Evolutionary conservation across 768 basidiomycete species (phyloP), one percentile per base, ranked within the genome.

Genomic region (Calocybe cyanea): DNA sequence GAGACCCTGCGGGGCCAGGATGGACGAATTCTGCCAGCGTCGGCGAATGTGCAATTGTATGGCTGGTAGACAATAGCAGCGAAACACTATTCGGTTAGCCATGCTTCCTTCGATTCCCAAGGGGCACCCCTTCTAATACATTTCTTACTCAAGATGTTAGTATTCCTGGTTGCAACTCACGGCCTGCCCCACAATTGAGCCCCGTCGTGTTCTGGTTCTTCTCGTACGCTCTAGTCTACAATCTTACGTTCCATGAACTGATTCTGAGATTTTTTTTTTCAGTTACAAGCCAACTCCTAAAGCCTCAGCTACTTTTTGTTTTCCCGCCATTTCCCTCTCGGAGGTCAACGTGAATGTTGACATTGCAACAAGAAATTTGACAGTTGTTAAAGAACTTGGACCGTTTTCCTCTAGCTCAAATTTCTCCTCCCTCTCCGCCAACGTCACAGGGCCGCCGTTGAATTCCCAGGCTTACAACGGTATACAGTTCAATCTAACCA

Each of bases 121-220:
- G 25, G 11, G 11, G 25, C 11, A 11, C 11, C 6, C 11, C 11
- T 28, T 11, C 11, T 28, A 28, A 28, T 11, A 35, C 5, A 35
- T 14, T 7, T 8, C n/a, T 32, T 32, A 8, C 31, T n/a, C 34
- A 41, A 70, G 69, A 66, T 34, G 53, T 63, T 19, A 63, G 66
- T 50, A 46, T 56, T 8, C 55, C 62, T 2, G 49, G 39, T 18
- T 72, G 71, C 36, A 55, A 33, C 15, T 34, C 54, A 20, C 5
- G 45, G 15, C 47, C 57, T 7, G 62, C 64, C 2, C 53, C 60
- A 9, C 61, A 72, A 34, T 77, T 77, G 32, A 67, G 61, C 13
- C 78, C 79, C 0, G 66, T 77, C 14, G 64, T 77, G 17, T 78
- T 80, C 56, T 82, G 78, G 80, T 76, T 78, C 57, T 79, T 80